These are phyloP conservation scores for Cutaneotrichosporon sp. DNA, from an alignment of 1,284 basidiomycete genomes.

Conservation along the genomic window DNA sequence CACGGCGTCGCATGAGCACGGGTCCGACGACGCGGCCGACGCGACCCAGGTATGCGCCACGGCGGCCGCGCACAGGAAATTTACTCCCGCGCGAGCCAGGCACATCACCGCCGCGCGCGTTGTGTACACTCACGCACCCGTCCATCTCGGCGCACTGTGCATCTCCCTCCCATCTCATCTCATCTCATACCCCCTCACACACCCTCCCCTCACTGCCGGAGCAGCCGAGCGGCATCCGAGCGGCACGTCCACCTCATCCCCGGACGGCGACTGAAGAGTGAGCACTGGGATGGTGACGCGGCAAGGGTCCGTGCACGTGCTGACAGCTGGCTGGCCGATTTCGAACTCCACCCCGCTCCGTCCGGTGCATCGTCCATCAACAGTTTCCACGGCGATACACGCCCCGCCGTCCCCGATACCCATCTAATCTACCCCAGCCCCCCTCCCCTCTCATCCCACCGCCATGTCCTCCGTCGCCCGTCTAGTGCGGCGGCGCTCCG, in stretches of 20 bases:
- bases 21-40: too few species aligned
- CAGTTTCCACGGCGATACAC: not conserved
- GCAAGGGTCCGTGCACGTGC: not conserved
- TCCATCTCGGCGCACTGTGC: too few species aligned
- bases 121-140: too few species aligned
- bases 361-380: not conserved
- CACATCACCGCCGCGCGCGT: too few species aligned
- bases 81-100: too few species aligned
- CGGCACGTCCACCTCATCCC: too few species aligned
- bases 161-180: too few species aligned
- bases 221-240: not conserved
- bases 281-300: not conserved
- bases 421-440: not conserved
- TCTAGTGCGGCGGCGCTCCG: not conserved
- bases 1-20: too few species aligned
- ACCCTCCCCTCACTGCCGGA: too few species aligned
- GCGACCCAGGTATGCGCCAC: too few species aligned
- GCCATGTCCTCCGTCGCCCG: constrained; percentile 3
- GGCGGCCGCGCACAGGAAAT: too few species aligned
- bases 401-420: not conserved
- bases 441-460: too few species aligned
- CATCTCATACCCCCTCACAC: not conserved
- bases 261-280: not conserved
- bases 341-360: not conserved
- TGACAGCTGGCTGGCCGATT: not conserved